These are phyloP conservation scores for Guyanaporus albipodus DNA, from an alignment of 768 basidiomycete species.

Conservation along the genomic window DNA sequence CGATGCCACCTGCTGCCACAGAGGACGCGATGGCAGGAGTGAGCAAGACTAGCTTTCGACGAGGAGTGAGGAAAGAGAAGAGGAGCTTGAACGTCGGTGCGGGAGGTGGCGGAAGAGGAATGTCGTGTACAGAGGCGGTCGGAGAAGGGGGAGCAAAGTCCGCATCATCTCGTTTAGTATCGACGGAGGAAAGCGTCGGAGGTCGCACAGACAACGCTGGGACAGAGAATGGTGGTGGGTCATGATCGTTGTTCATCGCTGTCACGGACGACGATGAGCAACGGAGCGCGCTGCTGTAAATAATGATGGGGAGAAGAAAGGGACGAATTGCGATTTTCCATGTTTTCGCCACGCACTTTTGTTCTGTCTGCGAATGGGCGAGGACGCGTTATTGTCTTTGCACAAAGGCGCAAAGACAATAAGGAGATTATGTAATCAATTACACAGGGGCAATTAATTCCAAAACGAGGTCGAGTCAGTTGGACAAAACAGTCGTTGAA, in stretches of 20 bases:
- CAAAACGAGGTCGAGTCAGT: too few relatives aligned
- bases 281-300: constrained; percentile 6
- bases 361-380: constrained; percentile 18
- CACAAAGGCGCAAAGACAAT: constrained; percentile 27
- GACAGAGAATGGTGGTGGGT: constrained; percentile 8
- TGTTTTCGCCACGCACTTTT: constrained; percentile 17
- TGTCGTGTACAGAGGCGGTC: constrained; percentile 12
- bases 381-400: constrained; percentile 16
- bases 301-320: constrained; percentile 15
- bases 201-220: constrained; percentile 22
- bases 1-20: constrained; percentile 61
- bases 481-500: too few relatives aligned
- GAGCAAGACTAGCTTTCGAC: constrained; percentile 54
- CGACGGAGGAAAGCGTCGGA: constrained; percentile 15
- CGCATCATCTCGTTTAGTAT: constrained; percentile 16
- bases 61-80: constrained; percentile 58
- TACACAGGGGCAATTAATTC: too few relatives aligned
- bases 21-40: constrained; percentile 63
- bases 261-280: constrained; percentile 28
- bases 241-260: constrained; percentile 33
- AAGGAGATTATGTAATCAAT: constrained; percentile 16
- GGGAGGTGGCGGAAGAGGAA: constrained; percentile 26
- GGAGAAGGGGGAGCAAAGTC: constrained; percentile 13
- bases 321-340: not conserved
- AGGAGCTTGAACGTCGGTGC: constrained; percentile 59